Base-by-base conservation (phyloP, 2,329 filamentous ascomycete genomes). In the Calonectria henricotiae region DNA sequence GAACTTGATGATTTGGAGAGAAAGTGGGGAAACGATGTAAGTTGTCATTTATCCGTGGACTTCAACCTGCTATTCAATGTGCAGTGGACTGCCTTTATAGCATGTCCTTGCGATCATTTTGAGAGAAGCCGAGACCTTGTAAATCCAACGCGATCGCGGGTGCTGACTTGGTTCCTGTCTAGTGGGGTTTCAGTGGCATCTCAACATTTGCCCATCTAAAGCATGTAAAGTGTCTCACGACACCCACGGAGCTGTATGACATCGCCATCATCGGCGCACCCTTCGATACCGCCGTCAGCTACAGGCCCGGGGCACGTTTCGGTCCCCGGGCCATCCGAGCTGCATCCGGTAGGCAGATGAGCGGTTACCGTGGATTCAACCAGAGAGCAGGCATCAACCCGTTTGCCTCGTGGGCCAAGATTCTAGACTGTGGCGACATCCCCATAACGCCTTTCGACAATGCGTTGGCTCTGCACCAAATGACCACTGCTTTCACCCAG, bases 341-440 rank as follows among this genome's bases (percentile, higher is more conserved):
- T 39, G 94, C 93, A 47, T 94, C 93, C 37, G 88, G 91, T 9
- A 89, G 94, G 30, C 94, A 96, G 82, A 93, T 92, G 23, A 87
- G 90, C 2, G 43, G 43, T 3, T 93, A 92, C 80, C 89, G 93
- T 44, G 91, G 91, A 78, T 79, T 92, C 86, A 96, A 96, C 81
- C 89, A 91, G 9, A 90, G 93, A 20, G 93, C 93, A 1, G 87
- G 87, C 20, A 87, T 96, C 69, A 96, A 97, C 80, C 93, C 94
- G 0, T 97, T 95, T 83, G 85, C 86, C 46, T 92, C 89, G 65
- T 95, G 93, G 92, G 92, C 93, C 1, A 90, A 85, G 46, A 89
- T 96, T 69, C 84, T 95, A 44, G 94, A 97, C 84, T 97, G 94
- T 81, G 94, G 94, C 54, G 94, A 97, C 80, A 94, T 96, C 70